These are phyloP conservation scores for Termitomyces sp. DNA, from an alignment of 768 basidiomycete species.

Conservation along the genomic window DNA sequence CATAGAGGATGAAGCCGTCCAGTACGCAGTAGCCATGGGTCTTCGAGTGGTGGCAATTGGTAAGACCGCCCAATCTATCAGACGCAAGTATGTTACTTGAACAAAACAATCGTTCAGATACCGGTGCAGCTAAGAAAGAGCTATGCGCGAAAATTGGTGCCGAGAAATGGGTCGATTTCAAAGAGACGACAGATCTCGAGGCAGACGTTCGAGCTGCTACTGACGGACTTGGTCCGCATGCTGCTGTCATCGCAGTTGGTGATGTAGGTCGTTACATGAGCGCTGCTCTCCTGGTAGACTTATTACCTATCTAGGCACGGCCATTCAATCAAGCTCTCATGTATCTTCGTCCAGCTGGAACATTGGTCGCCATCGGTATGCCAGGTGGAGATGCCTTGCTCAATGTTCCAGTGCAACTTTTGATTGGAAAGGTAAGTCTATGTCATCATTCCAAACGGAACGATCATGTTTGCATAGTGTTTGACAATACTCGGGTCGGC, in stretches of 20 bases:
- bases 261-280: constrained; percentile 23
- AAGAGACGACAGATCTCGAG: constrained; percentile 51
- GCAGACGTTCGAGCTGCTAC: constrained; percentile 54
- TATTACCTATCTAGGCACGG: constrained; percentile 17
- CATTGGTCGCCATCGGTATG: constrained; percentile 70
- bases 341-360: constrained; percentile 66
- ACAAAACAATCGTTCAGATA: constrained; percentile 47
- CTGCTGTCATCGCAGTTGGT: constrained; percentile 56
- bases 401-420: constrained; percentile 40
- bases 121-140: constrained; percentile 62
- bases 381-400: constrained; percentile 41
- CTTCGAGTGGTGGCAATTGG: constrained; percentile 55
- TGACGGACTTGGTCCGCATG: constrained; percentile 67
- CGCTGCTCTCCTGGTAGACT: background rate
- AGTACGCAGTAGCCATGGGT: constrained; percentile 75
- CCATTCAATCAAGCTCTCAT: constrained; percentile 52
- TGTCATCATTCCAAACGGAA: constrained; percentile 1
- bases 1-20: constrained; percentile 42
- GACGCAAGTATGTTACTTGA: background rate
- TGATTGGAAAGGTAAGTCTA: constrained; percentile 27
- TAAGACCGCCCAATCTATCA: constrained; percentile 8
- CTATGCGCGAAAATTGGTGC: constrained; percentile 48
- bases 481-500: constrained; percentile 37
- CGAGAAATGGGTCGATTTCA: constrained; percentile 79
- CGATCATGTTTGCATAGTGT: constrained; percentile 20